These are phyloP conservation scores for Aureobasidium leucospermi DNA, from an alignment of 2,329 filamentous ascomycete species.

Conservation along the genomic window DNA sequence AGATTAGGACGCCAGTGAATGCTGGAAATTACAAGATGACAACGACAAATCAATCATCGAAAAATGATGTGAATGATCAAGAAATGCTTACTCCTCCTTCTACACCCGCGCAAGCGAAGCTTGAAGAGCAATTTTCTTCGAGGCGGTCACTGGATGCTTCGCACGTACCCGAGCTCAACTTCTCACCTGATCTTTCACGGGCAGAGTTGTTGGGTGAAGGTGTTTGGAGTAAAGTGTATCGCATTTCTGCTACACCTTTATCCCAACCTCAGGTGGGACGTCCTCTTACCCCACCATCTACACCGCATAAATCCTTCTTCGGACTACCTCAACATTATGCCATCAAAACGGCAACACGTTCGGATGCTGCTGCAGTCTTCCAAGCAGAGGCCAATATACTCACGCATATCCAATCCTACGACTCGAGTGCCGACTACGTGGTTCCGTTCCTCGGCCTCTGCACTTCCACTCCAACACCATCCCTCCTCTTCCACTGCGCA, in stretches of 20 bases:
- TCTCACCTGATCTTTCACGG: conserved; percentile 16
- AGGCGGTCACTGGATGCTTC: conserved; percentile 2
- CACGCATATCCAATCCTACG: conserved; percentile 23
- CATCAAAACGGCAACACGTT: conserved; percentile 26
- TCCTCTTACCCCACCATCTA: conserved; percentile 16
- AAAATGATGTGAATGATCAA: neutral
- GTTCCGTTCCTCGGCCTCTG: conserved; percentile 30
- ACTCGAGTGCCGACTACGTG: conserved; percentile 20
- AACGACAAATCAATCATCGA: neutral
- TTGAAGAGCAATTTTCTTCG: neutral
- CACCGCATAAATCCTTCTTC: conserved; percentile 15
- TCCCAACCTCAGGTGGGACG: neutral
- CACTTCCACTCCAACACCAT: conserved; percentile 18
- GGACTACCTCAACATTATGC: conserved; percentile 21
- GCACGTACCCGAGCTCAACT: neutral
- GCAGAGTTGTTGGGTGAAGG: conserved; percentile 28
- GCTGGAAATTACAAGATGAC: neutral
- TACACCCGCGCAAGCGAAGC: neutral
- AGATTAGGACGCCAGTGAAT: neutral
- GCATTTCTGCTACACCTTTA: conserved; percentile 18
- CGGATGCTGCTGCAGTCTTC: conserved; percentile 28
- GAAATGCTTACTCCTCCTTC: conserved; percentile 12
- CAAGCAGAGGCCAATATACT: conserved; percentile 28
- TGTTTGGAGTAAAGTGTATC: conserved; percentile 31
- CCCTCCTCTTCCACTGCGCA: conserved; percentile 28